Percentiles rank a stretch among this genome's conserved stretches.
Evolutionary conservation across 139 green algal genomes (phyloP).

Genomic region (Edaphochlamys debaryana): DNA sequence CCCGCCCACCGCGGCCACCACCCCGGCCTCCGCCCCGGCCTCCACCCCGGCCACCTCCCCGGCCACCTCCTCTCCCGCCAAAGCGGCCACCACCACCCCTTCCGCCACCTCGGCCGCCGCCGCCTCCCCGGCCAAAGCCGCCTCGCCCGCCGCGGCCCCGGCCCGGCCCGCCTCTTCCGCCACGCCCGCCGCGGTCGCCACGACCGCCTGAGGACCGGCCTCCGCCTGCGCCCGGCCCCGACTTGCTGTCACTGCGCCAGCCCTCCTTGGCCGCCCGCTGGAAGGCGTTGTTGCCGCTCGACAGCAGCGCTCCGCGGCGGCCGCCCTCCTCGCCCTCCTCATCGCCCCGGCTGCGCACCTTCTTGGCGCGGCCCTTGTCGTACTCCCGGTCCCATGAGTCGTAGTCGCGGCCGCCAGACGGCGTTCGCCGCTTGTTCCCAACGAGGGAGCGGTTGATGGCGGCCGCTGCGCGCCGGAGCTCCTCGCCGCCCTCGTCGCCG

Average conservation of each 20-base stretch:
- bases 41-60: neutral
- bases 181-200: neutral
- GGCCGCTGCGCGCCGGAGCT: conserved; percentile 7
- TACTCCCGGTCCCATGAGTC: conserved; percentile 77
- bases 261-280: conserved; percentile 24
- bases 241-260: conserved; percentile 32
- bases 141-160: neutral
- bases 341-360: conserved; percentile 54
- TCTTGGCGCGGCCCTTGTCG: conserved; percentile 68
- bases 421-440: neutral
- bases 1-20: too few species aligned
- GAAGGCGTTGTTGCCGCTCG: conserved; percentile 13
- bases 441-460: neutral
- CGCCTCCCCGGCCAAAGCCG: neutral
- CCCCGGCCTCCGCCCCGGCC: too few species aligned
- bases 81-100: neutral
- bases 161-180: neutral
- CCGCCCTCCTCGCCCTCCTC: conserved; percentile 29
- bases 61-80: neutral
- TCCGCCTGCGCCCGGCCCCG: neutral
- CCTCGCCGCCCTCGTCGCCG: conserved; percentile 6
- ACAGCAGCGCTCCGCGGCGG: neutral
- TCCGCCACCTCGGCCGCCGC: neutral
- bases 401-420: conserved; percentile 24
- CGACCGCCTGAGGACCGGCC: neutral